Percentiles rank a stretch among this genome's conserved stretches.
phyloP scores from a whole-genome alignment of 495 filamentous ascomycete genomes.

The Trichoderma gamsii region DNA sequence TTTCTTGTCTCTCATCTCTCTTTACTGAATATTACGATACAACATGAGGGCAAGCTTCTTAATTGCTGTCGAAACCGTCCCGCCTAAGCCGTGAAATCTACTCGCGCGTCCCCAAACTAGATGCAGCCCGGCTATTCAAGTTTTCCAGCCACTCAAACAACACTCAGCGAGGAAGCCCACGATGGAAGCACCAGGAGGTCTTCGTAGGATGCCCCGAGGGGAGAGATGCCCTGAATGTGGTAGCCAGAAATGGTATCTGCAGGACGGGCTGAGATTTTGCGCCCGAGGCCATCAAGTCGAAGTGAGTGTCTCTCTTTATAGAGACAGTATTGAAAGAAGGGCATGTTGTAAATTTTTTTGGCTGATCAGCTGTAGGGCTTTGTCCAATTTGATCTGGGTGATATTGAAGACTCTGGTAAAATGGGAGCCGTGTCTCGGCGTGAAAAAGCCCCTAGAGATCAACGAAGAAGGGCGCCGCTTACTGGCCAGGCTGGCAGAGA shows the following conservation, averaged over 20 bases:
- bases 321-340: neutral
- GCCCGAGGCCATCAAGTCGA: constrained; percentile 49
- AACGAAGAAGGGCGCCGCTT: constrained; percentile 51
- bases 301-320: constrained; percentile 20
- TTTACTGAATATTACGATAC: neutral
- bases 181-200: neutral
- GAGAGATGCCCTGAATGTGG: constrained; percentile 45
- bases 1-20: neutral
- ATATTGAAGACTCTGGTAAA: constrained; percentile 68
- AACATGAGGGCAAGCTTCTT: neutral
- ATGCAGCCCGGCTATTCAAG: neutral
- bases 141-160: neutral
- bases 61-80: neutral
- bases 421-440: constrained; percentile 45
- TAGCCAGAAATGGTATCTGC: constrained; percentile 41
- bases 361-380: constrained; percentile 30
- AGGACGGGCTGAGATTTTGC: constrained; percentile 47
- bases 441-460: constrained; percentile 45
- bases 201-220: constrained; percentile 32
- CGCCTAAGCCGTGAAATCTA: neutral
- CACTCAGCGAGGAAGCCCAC: neutral
- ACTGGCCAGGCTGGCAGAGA: constrained; percentile 59
- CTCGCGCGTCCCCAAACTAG: neutral
- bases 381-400: constrained; percentile 55
- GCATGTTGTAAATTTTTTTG: neutral